These are phyloP conservation scores for Aristolochia fimbriata DNA, from an alignment of 164 flowering plant species.

Conservation along the genomic window DNA sequence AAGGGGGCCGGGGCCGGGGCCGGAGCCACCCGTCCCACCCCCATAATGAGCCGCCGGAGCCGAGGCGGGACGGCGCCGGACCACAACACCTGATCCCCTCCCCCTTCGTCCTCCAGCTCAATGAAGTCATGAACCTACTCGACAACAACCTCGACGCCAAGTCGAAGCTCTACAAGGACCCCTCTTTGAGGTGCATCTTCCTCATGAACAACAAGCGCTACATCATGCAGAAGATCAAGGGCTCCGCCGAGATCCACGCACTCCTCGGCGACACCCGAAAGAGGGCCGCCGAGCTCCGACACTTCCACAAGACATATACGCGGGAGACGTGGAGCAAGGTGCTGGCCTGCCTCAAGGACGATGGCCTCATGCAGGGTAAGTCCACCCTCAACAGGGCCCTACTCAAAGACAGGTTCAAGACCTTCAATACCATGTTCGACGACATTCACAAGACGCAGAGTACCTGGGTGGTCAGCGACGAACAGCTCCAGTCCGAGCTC, in stretches of 20 bases:
- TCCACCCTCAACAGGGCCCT: constrained; percentile 51
- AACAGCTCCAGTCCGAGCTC: constrained; percentile 82
- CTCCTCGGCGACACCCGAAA: constrained; percentile 50
- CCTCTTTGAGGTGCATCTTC: constrained; percentile 51
- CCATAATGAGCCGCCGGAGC: constrained; percentile 3
- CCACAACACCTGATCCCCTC: constrained; percentile 11
- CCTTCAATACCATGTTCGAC: constrained; percentile 58
- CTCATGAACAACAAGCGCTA: constrained; percentile 90
- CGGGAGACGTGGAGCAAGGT: constrained; percentile 75
- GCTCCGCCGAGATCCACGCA: constrained; percentile 41
- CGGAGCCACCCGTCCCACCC: too few species aligned
- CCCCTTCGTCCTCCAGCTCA: constrained; percentile 37
- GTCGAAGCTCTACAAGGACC: constrained; percentile 63
- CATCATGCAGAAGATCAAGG: constrained; percentile 71
- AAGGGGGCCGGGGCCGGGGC: too few species aligned
- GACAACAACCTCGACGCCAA: constrained; percentile 52
- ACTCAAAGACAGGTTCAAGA: constrained; percentile 76
- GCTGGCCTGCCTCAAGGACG: constrained; percentile 43
- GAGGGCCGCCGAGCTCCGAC: constrained; percentile 51
- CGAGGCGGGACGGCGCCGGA: constrained; percentile 2
- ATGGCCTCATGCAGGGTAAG: constrained; percentile 35
- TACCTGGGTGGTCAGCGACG: constrained; percentile 81
- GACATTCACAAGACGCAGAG: constrained; percentile 78
- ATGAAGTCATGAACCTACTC: constrained; percentile 48
- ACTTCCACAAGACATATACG: constrained; percentile 69